Conservation (phyloP, 2,329 filamentous ascomycete genomes). For the Pseudogymnoascus sp. region DNA sequence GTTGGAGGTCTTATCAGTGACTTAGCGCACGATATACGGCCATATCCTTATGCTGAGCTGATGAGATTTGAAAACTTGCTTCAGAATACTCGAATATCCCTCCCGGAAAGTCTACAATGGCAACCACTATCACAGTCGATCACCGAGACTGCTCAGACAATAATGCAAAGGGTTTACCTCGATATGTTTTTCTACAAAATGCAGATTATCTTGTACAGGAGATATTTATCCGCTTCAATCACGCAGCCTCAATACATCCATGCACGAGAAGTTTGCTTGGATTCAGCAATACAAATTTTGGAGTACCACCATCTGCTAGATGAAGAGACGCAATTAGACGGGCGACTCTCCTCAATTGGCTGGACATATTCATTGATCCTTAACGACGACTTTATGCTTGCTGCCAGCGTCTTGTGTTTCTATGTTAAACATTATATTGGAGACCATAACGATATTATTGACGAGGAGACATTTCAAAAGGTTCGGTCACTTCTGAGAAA, state of each 20-base stretch:
- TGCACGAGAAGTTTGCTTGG: constrained; percentile 44
- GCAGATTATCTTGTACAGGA: constrained; percentile 44
- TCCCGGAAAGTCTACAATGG: constrained; percentile 41
- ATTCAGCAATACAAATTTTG: constrained; percentile 41
- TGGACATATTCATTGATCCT: constrained; percentile 50
- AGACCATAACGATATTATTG: neutral
- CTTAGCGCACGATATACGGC: constrained; percentile 40
- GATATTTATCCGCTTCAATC: constrained; percentile 38
- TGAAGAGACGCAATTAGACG: constrained; percentile 42
- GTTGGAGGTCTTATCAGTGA: constrained; percentile 45
- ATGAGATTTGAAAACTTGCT: constrained; percentile 40
- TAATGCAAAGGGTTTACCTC: constrained; percentile 45
- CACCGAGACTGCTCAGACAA: constrained; percentile 35
- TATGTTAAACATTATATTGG: neutral
- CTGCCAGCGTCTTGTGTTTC: constrained; percentile 50
- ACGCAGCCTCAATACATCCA: constrained; percentile 41
- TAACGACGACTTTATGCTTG: constrained; percentile 53
- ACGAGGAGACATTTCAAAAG: neutral
- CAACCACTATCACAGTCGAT: constrained; percentile 39
- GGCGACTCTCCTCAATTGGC: constrained; percentile 40
- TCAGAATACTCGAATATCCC: constrained; percentile 34
- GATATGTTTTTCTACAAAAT: constrained; percentile 42
- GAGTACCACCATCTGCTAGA: constrained; percentile 39
- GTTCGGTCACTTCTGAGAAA: neutral
- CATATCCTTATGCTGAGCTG: constrained; percentile 42